These are phyloP conservation scores for Monilinia vaccinii-corymbosi DNA, from an alignment of 2,329 filamentous ascomycete species.

Conservation along the genomic window DNA sequence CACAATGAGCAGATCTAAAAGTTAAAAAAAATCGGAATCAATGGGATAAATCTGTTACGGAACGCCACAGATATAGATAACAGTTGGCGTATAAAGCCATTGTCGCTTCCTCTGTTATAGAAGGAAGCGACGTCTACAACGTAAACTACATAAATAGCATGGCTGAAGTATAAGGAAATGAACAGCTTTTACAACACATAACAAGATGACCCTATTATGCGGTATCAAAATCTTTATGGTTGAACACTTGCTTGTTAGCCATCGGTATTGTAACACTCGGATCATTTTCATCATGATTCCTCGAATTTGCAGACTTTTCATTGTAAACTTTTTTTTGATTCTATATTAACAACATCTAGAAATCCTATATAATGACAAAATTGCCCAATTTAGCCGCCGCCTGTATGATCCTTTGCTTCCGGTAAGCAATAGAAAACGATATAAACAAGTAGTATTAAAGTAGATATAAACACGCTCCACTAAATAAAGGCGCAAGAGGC, in stretches of 20 bases:
- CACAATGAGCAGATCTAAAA: conserved; percentile 3
- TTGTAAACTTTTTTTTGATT: background rate
- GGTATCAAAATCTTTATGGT: too few species aligned
- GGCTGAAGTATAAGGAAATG: too few species aligned
- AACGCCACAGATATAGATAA: too few species aligned
- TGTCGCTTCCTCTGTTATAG: too few species aligned
- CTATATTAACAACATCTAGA: background rate
- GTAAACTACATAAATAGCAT: too few species aligned
- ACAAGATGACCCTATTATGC: too few species aligned
- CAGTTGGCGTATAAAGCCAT: too few species aligned
- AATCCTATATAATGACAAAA: background rate
- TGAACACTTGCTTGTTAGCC: background rate
- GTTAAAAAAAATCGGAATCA: background rate
- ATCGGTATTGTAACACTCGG: background rate
- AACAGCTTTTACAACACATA: too few species aligned
- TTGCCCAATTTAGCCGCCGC: background rate
- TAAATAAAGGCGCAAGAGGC: background rate
- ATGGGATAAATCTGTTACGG: too few species aligned
- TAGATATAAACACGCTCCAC: background rate
- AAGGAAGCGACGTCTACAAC: too few species aligned
- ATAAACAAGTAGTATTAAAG: background rate
- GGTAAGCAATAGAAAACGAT: background rate
- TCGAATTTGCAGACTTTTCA: background rate
- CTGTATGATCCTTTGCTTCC: background rate
- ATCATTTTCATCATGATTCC: too few species aligned